Evolutionary conservation across 2,329 filamentous ascomycete species (phyloP), one percentile per base, ranked within the genome.

Genomic region (Paracorniculantispora psalliotae): DNA sequence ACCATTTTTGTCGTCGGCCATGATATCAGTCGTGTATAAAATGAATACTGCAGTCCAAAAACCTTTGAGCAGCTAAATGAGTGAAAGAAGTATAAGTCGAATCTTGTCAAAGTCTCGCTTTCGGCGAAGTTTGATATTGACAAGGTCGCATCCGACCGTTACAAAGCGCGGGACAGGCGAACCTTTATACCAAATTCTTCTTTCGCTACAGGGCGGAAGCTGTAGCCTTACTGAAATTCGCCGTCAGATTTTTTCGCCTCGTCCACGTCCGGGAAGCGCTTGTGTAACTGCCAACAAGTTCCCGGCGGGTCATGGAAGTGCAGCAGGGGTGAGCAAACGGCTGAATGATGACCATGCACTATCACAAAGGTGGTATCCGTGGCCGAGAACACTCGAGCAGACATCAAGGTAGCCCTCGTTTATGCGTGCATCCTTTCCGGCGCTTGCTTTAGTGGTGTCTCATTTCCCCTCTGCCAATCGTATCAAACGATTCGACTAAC

Each of bases 351-450:
- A 48, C 15, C 23, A 6, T 28, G 10, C 28, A 7, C 52, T 55
- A 46, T 19, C n/a, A 26, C 43, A 26, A 26, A 56, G 4, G 17
- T 30, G 13, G 30, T 39, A 48, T 39, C 7, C 28, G 43, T 28
- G 43, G 8, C 39, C 23, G 30, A 26, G 52, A 46, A 55, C 21
- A 23, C 21, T 5, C 15, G 44, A 46, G 15, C 21, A 56, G 53
- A 48, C 53, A 48, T 56, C 53, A 56, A 48, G 53, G 53, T 56
- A 43, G 12, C 23, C 7, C 10, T 56, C 23, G 23, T 23, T 30
- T 19, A 44, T 44, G 26, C 51, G 39, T 30, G 17, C n/a, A n/a
- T 13, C 25, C 21, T 43, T 37, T 17, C 23, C 37, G 17, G 17
- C n/a, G 12, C 21, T 28, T 23, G 23, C 4, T 33, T n/a, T 54